Conservation (phyloP, 371 early-diverging fungal species). For the Chytridium lagenaria region DNA sequence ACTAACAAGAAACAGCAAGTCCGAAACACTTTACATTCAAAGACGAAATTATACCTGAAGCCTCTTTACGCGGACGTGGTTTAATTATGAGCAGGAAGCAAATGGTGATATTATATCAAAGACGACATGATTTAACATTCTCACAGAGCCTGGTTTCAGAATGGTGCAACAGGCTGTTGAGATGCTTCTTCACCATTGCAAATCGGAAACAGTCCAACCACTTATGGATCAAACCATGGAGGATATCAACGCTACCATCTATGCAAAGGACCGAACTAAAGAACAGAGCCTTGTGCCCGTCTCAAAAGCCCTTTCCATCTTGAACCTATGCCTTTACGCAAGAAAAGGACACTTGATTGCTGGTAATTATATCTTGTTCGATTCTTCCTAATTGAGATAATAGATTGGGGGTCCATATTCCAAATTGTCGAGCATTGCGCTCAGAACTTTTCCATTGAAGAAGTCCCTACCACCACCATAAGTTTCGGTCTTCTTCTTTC, state of each 20-base stretch:
- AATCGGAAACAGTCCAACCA: background rate
- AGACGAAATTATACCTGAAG: conserved; percentile 9
- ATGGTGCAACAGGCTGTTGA: background rate
- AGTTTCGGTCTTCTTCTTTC: background rate
- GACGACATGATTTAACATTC: conserved; percentile 8
- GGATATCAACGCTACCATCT: no score
- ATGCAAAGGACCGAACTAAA: no score
- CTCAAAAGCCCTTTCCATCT: background rate
- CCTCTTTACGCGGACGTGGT: no score
- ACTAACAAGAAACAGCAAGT: conserved; percentile 24
- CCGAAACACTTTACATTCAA: conserved; percentile 31
- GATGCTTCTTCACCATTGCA: conserved; percentile 6
- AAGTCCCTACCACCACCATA: background rate
- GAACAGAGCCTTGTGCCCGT: no score
- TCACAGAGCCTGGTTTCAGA: background rate
- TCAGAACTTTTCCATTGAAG: background rate
- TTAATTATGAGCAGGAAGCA: background rate
- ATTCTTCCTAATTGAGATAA: no score
- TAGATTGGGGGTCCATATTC: background rate
- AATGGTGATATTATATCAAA: conserved; percentile 7
- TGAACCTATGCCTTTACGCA: background rate
- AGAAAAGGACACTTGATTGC: background rate
- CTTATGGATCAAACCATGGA: background rate
- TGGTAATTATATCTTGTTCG: no score
- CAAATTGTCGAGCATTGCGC: background rate